Evolutionary conservation across 2,329 filamentous ascomycete genomes (phyloP), one percentile per base, ranked within the genome.

Genomic region (Neofusicoccum sp.): DNA sequence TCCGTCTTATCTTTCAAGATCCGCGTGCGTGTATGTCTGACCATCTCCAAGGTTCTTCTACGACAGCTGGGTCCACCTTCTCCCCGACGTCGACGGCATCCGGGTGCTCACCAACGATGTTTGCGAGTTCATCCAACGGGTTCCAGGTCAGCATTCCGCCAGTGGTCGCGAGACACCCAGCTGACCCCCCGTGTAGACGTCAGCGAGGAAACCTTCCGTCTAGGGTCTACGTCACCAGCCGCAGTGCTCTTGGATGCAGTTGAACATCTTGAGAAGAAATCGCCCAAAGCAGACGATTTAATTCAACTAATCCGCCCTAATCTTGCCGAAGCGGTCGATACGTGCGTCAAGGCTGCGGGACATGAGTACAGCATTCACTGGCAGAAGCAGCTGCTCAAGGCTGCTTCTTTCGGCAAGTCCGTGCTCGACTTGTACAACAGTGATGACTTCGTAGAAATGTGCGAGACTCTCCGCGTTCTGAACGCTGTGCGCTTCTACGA

Each of bases 361-460:
- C 88, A 96, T 62, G 95, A 99, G 73, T 97, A 92, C 72, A 91
- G 88, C 68, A 81, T 89, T 1, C 87, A 93, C 70, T 96, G 93
- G 91, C 95, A 99, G 71, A 99, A 98, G 72, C 87, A 96, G 67
- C 81, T 99, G 1, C 82, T 99, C n/a, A 96, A 96, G 73, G 95
- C 95, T 5, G 95, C 95, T 0, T 98, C 93, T 0, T 98, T 97
- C 73, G 95, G 95, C 63, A 99, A 99, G 74, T 98, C 95, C 0
- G 95, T 98, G 0, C 83, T 99, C 3, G 95, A 98, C 69, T 87
- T 98, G 11, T 99, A 98, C 77, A 97, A 95, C 75, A 97, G 93
- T 70, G 95, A 99, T 70, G 93, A 99, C 65, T 99, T 98, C 75
- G 95, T 99, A 58, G 93, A 98, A 64, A 98, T 97, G 88, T 96